Conservation (phyloP, 352 stramenopile genomes). For the Detonula confervacea region DNA sequence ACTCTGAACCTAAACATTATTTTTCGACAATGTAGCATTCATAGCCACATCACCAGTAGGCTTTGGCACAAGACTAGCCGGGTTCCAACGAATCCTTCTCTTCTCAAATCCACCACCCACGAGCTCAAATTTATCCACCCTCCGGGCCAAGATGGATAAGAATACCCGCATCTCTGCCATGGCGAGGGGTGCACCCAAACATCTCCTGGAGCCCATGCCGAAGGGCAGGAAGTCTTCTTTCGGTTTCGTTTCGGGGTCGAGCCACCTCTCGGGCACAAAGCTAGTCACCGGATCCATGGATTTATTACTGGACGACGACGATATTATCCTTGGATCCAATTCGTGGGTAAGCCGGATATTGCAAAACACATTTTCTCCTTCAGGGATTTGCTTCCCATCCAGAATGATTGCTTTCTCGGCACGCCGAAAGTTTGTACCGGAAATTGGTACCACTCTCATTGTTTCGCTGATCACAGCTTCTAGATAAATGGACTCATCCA, state of each 20-base stretch:
- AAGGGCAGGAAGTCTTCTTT: too few relatives aligned
- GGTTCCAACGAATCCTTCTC: too few relatives aligned
- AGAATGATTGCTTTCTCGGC: conserved; percentile 58
- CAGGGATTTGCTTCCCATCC: conserved; percentile 63
- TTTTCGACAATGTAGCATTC: too few relatives aligned
- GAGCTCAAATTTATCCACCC: background rate
- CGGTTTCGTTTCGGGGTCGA: conserved; percentile 46
- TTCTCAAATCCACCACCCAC: background rate
- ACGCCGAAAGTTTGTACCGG: conserved; percentile 23
- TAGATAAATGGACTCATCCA: conserved; percentile 56
- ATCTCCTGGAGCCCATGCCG: background rate
- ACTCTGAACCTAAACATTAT: too few relatives aligned
- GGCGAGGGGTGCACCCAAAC: background rate
- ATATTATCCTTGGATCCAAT: conserved; percentile 41
- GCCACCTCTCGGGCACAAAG: conserved; percentile 63
- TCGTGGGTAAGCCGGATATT: conserved; percentile 57
- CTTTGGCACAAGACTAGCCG: too few relatives aligned
- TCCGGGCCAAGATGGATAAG: background rate
- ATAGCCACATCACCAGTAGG: too few relatives aligned
- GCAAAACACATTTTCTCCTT: conserved; percentile 50
- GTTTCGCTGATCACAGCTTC: conserved; percentile 66
- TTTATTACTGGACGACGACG: conserved; percentile 21
- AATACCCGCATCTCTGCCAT: background rate
- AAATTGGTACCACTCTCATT: conserved; percentile 49
- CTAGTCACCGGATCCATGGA: conserved; percentile 60